Evolutionary conservation across 805 yeast genomes (phyloP).

Genomic region (Priceomyces haplophilus): DNA sequence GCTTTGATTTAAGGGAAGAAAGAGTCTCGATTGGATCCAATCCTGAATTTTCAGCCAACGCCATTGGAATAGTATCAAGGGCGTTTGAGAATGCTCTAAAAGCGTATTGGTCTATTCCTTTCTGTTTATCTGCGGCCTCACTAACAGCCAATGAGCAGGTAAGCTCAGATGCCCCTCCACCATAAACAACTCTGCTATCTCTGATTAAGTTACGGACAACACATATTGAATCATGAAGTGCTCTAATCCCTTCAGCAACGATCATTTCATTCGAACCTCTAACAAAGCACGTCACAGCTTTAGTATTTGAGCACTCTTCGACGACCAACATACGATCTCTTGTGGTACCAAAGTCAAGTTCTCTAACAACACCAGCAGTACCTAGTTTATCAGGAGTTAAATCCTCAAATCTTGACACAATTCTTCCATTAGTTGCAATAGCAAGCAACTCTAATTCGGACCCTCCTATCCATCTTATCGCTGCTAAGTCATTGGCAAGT

Average conservation of each 20-base stretch:
- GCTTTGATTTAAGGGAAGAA: constrained; percentile 78
- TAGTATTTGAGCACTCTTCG: constrained; percentile 81
- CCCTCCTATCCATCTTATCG: constrained; percentile 99
- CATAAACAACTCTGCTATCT: constrained; percentile 94
- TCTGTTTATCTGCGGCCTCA: constrained; percentile 87
- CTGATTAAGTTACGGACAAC: constrained; percentile 93
- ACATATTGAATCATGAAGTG: constrained; percentile 93
- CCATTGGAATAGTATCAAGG: constrained; percentile 87
- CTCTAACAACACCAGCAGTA: constrained; percentile 77
- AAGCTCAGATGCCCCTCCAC: constrained; percentile 98
- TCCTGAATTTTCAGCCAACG: constrained; percentile 96
- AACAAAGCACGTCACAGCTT: constrained; percentile 88
- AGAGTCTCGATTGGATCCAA: constrained; percentile 89
- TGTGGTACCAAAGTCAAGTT: constrained; percentile 93
- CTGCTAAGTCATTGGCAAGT: constrained; percentile 84
- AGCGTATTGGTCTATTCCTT: constrained; percentile 96
- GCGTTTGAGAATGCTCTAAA: constrained; percentile 94
- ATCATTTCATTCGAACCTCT: constrained; percentile 98
- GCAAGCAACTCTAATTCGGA: constrained; percentile 94
- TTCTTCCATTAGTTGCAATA: constrained; percentile 95
- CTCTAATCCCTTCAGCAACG: constrained; percentile 94
- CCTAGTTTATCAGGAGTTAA: constrained; percentile 80
- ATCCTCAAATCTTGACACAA: constrained; percentile 96
- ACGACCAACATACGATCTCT: constrained; percentile 93
- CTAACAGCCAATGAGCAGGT: constrained; percentile 88